Evolutionary conservation across 2,329 filamentous ascomycete genomes (phyloP).

Genomic region (Drechslerella coelobrocha): DNA sequence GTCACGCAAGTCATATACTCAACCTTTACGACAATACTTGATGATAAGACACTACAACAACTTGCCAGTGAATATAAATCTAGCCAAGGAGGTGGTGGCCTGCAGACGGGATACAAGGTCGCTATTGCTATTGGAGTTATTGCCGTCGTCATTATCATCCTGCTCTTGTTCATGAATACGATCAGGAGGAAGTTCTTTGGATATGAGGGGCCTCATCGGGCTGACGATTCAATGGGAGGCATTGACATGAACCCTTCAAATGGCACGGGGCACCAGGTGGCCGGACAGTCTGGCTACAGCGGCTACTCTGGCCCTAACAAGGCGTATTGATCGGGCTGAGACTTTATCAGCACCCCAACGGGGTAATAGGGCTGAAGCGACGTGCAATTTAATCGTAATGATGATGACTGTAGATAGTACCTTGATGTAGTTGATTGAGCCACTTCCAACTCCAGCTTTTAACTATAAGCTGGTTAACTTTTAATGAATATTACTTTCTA

Average conservation of each 20-base stretch:
- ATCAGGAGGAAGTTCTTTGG: conserved; percentile 33
- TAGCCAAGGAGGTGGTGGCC: conserved; percentile 7
- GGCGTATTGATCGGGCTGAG: no score
- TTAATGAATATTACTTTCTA: no score
- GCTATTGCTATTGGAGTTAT: conserved; percentile 34
- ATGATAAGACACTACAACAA: conserved; percentile 11
- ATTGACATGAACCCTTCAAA: conserved; percentile 3
- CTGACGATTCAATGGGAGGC: conserved; percentile 19
- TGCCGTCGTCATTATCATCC: conserved; percentile 24
- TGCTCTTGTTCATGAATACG: conserved; percentile 28
- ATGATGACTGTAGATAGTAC: no score
- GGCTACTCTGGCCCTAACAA: no score
- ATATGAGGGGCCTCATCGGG: conserved; percentile 13
- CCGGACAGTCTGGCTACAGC: no score
- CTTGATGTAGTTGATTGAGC: no score
- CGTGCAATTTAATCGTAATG: no score
- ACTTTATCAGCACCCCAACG: no score
- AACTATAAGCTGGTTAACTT: no score
- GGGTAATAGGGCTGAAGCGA: neutral
- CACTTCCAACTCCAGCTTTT: no score
- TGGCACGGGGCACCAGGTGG: neutral
- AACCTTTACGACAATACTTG: conserved; percentile 26
- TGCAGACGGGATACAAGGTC: conserved; percentile 25
- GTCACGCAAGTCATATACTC: conserved; percentile 19
- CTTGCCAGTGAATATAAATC: conserved; percentile 3